Percentiles rank a stretch among this genome's conserved stretches.
These are phyloP conservation scores for Aegilops longissima DNA, from an alignment of 176 grass and related monocot species.

Conservation along the genomic window DNA sequence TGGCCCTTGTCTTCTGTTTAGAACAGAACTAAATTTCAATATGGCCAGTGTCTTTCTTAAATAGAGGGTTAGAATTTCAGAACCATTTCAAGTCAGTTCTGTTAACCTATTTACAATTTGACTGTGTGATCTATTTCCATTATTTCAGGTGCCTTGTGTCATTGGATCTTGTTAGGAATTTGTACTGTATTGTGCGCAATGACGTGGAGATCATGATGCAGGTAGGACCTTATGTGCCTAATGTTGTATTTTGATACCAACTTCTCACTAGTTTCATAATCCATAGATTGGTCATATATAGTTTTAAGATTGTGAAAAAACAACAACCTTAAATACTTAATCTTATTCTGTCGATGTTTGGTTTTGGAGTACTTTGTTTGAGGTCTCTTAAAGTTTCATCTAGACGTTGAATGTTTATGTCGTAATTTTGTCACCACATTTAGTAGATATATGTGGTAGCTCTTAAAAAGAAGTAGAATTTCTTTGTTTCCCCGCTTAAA, in stretches of 20 bases:
- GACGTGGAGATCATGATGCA: slow-evolving; percentile 76
- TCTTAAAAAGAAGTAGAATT: neutral
- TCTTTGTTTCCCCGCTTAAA: neutral
- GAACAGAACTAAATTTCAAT: neutral
- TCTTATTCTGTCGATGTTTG: neutral
- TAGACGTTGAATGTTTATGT: neutral
- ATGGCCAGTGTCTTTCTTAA: neutral
- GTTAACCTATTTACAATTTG: neutral
- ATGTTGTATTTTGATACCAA: slow-evolving; percentile 6
- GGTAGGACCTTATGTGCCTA: slow-evolving; percentile 40
- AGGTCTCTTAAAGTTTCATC: neutral
- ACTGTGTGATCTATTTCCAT: neutral
- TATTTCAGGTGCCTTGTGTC: slow-evolving; percentile 58
- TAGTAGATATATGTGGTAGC: neutral
- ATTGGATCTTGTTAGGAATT: slow-evolving; percentile 55
- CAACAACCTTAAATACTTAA: neutral
- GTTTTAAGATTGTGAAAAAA: neutral
- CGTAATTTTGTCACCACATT: neutral
- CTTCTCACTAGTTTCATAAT: neutral
- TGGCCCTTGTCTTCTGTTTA: neutral
- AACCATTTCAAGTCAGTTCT: neutral
- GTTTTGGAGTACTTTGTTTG: neutral
- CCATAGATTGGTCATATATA: neutral
- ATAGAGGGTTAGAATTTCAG: neutral
- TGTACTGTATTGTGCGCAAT: slow-evolving; percentile 54